These are phyloP conservation scores for Lactarius trivialis DNA, from an alignment of 768 basidiomycete genomes.

Conservation along the genomic window DNA sequence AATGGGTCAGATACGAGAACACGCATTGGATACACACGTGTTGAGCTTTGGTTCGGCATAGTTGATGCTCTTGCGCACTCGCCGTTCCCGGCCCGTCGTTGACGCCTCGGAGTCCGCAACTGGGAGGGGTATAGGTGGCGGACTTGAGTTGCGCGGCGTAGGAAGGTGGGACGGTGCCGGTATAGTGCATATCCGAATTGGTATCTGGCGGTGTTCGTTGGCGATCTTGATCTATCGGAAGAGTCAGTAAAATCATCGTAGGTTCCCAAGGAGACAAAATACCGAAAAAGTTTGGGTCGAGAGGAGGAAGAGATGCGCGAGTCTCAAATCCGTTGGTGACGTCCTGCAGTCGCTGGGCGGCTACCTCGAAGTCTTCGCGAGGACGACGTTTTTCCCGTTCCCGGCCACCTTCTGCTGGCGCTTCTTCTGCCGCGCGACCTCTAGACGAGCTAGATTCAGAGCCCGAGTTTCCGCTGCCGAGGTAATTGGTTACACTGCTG, in stretches of 20 bases:
- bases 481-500: no score
- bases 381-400: no score
- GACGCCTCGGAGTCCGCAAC: constrained; percentile 26
- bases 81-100: constrained; percentile 40
- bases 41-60: constrained; percentile 86
- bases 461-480: no score
- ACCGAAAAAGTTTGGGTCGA: constrained; percentile 36
- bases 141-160: constrained; percentile 36
- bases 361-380: no score
- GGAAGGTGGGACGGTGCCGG: constrained; percentile 38
- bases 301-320: constrained; percentile 31
- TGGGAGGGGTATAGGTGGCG: constrained; percentile 28
- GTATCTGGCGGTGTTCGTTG: constrained; percentile 13
- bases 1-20: constrained; percentile 7
- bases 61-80: constrained; percentile 72
- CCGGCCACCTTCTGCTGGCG: constrained; percentile 34
- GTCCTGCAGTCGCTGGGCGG: constrained; percentile 55
- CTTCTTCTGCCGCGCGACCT: no score
- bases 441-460: no score
- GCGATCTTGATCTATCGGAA: constrained; percentile 14
- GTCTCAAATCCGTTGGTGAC: constrained; percentile 52
- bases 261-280: background rate
- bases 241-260: constrained; percentile 20
- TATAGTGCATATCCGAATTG: constrained; percentile 31
- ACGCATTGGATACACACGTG: constrained; percentile 47